Percentiles rank a stretch among this genome's conserved stretches.
Evolutionary conservation across 2,329 filamentous ascomycete species (phyloP).

Genomic region (Botrytis tulipae): DNA sequence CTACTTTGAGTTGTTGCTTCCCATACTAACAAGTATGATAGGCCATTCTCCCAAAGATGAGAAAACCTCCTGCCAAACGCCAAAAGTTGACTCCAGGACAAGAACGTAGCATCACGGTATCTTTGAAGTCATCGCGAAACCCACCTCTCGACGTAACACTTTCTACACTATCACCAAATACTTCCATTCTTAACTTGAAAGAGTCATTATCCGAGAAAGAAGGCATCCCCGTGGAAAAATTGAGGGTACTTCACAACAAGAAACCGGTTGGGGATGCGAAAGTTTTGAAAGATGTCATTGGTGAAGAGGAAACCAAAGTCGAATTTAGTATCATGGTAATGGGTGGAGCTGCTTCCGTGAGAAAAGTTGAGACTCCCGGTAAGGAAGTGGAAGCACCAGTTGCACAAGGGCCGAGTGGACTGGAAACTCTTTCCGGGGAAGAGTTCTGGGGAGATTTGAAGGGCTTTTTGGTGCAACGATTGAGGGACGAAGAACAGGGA

Average conservation of each 20-base stretch:
- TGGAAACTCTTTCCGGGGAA: slow-evolving; percentile 62
- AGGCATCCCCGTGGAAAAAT: slow-evolving; percentile 67
- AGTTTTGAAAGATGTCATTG: slow-evolving; percentile 70
- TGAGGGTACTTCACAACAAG: slow-evolving; percentile 83
- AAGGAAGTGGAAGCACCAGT: slow-evolving; percentile 40
- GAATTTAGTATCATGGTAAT: slow-evolving; percentile 90
- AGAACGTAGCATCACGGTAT: slow-evolving; percentile 55
- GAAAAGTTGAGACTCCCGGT: slow-evolving; percentile 41
- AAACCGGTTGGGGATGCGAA: slow-evolving; percentile 80
- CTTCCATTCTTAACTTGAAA: slow-evolving; percentile 79
- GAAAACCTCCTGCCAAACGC: slow-evolving; percentile 51
- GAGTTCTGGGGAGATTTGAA: slow-evolving; percentile 86
- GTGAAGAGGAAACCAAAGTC: slow-evolving; percentile 53
- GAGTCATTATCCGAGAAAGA: slow-evolving; percentile 62
- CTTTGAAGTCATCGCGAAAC: slow-evolving; percentile 75
- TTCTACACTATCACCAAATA: slow-evolving; percentile 59
- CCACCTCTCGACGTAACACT: slow-evolving; percentile 68
- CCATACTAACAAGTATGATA: slow-evolving; percentile 39
- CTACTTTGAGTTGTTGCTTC: background rate
- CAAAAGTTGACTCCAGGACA: slow-evolving; percentile 50
- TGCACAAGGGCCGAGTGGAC: slow-evolving; percentile 54
- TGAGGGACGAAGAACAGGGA: slow-evolving; percentile 68
- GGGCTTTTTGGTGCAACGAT: slow-evolving; percentile 74
- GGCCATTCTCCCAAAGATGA: slow-evolving; percentile 71
- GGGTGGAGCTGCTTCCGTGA: slow-evolving; percentile 59